A percentile compares a stretch with the other conserved stretches of the same genome.
phyloP scores from a whole-genome alignment of 2,329 filamentous ascomycete genomes.

The Colletotrichum eleusines region DNA sequence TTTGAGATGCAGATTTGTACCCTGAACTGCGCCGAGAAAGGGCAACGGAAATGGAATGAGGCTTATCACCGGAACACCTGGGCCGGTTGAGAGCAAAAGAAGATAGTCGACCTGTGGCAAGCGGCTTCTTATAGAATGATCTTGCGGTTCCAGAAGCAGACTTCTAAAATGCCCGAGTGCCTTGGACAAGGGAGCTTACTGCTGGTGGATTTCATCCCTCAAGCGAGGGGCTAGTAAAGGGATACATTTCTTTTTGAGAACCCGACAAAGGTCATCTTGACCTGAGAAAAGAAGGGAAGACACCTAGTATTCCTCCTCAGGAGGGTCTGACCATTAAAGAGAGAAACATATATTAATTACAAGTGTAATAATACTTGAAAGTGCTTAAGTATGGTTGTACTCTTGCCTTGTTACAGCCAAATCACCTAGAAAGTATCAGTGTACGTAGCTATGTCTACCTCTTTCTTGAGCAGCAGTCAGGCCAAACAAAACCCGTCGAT shows the following conservation, averaged over 20 bases:
- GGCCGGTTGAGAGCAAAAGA: fast-evolving
- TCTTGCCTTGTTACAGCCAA: too few species aligned
- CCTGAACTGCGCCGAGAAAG: neutral
- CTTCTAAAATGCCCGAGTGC: neutral
- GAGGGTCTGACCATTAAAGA: too few species aligned
- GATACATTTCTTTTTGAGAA: neutral
- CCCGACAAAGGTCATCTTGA: too few species aligned
- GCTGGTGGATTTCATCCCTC: neutral
- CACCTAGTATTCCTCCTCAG: too few species aligned
- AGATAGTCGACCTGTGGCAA: neutral
- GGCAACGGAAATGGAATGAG: too few species aligned
- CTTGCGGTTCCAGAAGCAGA: fast-evolving
- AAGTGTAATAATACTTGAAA: too few species aligned
- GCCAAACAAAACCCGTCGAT: neutral
- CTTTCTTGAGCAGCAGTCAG: fast-evolving
- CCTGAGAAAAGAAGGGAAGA: too few species aligned
- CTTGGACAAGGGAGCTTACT: neutral
- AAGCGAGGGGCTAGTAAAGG: neutral
- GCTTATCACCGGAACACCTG: neutral
- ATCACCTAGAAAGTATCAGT: fast-evolving
- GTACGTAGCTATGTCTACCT: fast-evolving
- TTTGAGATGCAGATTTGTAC: neutral
- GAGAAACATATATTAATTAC: too few species aligned
- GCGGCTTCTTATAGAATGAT: neutral
- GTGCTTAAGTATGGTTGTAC: too few species aligned